phyloP scores from a whole-genome alignment of 352 stramenopile species.

The Poterioochromonas sp. region DNA sequence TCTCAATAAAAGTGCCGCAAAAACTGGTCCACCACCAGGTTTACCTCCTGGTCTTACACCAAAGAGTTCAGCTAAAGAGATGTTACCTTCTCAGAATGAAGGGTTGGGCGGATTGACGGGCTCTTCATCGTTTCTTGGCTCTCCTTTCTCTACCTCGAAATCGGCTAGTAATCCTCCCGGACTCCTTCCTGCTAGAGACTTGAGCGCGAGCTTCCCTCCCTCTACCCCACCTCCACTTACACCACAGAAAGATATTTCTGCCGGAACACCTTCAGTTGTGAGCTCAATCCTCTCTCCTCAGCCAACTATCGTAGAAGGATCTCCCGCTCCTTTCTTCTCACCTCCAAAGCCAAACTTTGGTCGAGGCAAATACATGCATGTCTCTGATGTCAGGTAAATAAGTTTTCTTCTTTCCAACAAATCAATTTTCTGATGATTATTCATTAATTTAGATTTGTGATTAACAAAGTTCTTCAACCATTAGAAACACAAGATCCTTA shows the following conservation, averaged over 20 bases:
- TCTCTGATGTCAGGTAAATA: slow-evolving; percentile 32
- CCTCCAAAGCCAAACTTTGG: too few relatives aligned
- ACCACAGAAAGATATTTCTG: neutral
- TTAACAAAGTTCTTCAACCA: slow-evolving; percentile 23
- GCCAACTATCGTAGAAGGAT: too few relatives aligned
- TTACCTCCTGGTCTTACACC: neutral
- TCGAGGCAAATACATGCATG: slow-evolving; percentile 25
- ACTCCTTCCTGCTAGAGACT: too few relatives aligned
- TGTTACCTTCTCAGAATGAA: neutral
- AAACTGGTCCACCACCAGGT: neutral
- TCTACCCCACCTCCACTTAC: too few relatives aligned
- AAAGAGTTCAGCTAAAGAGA: neutral
- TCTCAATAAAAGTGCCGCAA: too few relatives aligned
- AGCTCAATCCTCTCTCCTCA: too few relatives aligned
- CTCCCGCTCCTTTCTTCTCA: too few relatives aligned
- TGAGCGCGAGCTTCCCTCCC: too few relatives aligned
- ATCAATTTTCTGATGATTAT: neutral
- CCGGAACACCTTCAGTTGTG: neutral
- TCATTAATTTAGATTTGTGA: slow-evolving; percentile 27
- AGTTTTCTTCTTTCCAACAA: neutral
- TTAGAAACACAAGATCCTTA: slow-evolving; percentile 23
- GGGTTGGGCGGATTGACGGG: too few relatives aligned
- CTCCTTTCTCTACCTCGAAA: too few relatives aligned
- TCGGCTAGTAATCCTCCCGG: too few relatives aligned
- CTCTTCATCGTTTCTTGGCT: too few relatives aligned